Evolutionary conservation across 1,139 yeast genomes (phyloP).

Genomic region (Suhomyces choctaworum): DNA sequence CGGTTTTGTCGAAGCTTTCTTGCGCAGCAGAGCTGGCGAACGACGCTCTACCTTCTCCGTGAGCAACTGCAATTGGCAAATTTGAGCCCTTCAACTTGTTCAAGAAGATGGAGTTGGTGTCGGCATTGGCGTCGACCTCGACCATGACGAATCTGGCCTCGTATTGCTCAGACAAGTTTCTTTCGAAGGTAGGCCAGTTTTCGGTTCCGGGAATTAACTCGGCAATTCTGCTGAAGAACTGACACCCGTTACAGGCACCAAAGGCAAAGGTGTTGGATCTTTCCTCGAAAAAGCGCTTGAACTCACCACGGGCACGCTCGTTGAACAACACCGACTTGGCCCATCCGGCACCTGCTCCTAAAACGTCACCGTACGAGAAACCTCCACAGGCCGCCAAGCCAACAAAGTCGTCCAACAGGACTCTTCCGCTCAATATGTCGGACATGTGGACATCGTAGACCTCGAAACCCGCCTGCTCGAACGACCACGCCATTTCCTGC

Average conservation of each 20-base stretch:
- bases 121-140: slow-evolving; percentile 57
- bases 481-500: slow-evolving; percentile 98
- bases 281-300: slow-evolving; percentile 76
- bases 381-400: slow-evolving; percentile 99
- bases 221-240: slow-evolving; percentile 86
- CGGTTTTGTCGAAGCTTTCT: slow-evolving; percentile 52
- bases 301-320: slow-evolving; percentile 73
- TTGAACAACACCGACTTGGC: slow-evolving; percentile 95
- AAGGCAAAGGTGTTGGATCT: slow-evolving; percentile 94
- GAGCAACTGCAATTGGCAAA: slow-evolving; percentile 96
- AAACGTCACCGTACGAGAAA: slow-evolving; percentile 97
- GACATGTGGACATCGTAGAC: slow-evolving; percentile 96
- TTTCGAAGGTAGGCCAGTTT: slow-evolving; percentile 95
- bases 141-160: slow-evolving; percentile 95
- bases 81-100: slow-evolving; percentile 89
- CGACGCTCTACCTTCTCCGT: slow-evolving; percentile 94
- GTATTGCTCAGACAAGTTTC: slow-evolving; percentile 90
- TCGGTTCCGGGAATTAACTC: slow-evolving; percentile 93
- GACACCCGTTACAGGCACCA: slow-evolving; percentile 99
- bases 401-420: slow-evolving; percentile 74
- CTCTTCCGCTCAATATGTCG: slow-evolving; percentile 75
- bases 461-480: slow-evolving; percentile 92
- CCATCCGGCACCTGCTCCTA: slow-evolving; percentile 99
- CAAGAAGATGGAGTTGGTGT: slow-evolving; percentile 69
- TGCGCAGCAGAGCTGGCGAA: slow-evolving; percentile 51